Conservation (phyloP, 2,329 filamentous ascomycete genomes). For the Nemania bipapillata region DNA sequence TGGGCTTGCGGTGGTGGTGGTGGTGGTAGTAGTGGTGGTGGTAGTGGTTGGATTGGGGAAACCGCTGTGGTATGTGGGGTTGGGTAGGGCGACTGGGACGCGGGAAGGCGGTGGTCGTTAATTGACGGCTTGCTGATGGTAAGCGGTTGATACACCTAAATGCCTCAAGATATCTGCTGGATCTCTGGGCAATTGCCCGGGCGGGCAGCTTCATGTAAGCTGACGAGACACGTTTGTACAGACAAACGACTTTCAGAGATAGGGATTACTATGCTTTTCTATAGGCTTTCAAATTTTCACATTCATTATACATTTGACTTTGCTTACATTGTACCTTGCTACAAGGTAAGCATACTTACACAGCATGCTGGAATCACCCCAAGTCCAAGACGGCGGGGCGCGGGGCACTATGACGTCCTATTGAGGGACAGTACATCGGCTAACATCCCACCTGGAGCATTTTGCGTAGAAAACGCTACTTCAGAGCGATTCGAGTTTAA, state of each 20-base stretch:
- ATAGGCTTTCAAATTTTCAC: constrained; percentile 3
- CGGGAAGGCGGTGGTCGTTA: background rate
- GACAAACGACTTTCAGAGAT: background rate
- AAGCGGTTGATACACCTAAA: constrained; percentile 22
- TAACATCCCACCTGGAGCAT: too few species aligned
- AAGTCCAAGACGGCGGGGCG: too few species aligned
- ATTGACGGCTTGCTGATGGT: background rate
- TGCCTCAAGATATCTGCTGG: constrained; percentile 24
- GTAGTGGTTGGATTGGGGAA: constrained; percentile 3
- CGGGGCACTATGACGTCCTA: too few species aligned
- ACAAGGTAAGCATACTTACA: background rate
- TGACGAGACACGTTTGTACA: background rate
- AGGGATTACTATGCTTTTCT: background rate
- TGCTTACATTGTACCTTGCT: too few species aligned
- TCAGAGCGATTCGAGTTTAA: too few species aligned
- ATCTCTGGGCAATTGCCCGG: constrained; percentile 3
- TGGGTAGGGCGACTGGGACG: background rate
- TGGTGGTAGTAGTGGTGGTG: background rate
- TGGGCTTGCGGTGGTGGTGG: background rate
- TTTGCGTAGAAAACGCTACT: too few species aligned
- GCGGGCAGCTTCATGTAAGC: constrained; percentile 29
- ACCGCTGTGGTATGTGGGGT: constrained; percentile 1
- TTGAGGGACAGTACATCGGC: too few species aligned
- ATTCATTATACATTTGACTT: background rate
- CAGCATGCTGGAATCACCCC: too few species aligned